Percentiles rank a stretch among this genome's conserved stretches.
Conservation (phyloP, 441 rosid genomes). For the Pelargonium australe region DNA sequence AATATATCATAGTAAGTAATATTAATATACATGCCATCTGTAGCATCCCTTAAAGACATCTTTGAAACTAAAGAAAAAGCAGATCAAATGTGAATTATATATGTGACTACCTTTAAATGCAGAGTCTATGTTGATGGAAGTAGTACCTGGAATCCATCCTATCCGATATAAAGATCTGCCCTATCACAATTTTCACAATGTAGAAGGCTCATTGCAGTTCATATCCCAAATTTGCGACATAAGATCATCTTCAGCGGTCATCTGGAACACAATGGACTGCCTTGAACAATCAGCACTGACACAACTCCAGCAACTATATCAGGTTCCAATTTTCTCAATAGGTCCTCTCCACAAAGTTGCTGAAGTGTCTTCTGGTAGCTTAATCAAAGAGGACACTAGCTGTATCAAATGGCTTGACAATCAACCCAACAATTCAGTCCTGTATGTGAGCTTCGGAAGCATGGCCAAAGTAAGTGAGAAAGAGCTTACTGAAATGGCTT, state of each 20-base stretch:
- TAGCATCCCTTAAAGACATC: no score
- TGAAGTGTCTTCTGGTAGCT: constrained; percentile 12
- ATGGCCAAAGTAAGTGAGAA: constrained; percentile 17
- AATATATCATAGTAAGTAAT: no score
- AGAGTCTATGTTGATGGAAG: neutral
- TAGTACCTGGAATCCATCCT: constrained; percentile 9
- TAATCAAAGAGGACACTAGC: constrained; percentile 28
- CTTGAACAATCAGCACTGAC: constrained; percentile 6
- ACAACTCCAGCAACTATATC: neutral
- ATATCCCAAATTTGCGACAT: no score
- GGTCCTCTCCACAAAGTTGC: neutral
- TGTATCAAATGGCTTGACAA: constrained; percentile 43
- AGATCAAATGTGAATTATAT: no score
- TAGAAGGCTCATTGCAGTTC: constrained; percentile 3
- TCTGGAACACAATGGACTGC: constrained; percentile 11
- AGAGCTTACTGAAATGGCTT: constrained; percentile 33
- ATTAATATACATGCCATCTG: no score
- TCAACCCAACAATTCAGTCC: constrained; percentile 31
- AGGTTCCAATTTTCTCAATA: constrained; percentile 11
- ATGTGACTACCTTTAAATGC: neutral
- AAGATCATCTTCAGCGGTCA: constrained; percentile 9
- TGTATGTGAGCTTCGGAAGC: constrained; percentile 40
- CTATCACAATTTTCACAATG: neutral
- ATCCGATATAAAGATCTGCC: constrained; percentile 10
- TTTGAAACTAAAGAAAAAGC: no score